Evolutionary conservation across 2,329 filamentous ascomycete genomes (phyloP).

Genomic region (Penicillium expansum): DNA sequence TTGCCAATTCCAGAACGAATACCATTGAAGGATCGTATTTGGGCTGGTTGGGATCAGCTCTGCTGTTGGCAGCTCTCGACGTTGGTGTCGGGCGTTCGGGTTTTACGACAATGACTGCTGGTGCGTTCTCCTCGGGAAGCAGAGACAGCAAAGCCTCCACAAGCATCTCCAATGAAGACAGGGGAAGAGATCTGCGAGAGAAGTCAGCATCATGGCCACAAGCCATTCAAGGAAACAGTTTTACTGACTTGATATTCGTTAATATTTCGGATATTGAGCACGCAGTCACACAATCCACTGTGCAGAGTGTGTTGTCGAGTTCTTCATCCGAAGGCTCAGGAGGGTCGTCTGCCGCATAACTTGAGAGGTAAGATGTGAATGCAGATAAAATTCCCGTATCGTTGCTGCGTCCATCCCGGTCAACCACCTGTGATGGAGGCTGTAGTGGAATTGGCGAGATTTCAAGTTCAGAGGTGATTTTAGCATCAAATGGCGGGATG

Average conservation of each 20-base stretch:
- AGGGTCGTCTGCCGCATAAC: slow-evolving; percentile 95
- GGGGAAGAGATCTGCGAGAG: slow-evolving; percentile 56
- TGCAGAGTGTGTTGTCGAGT: slow-evolving; percentile 89
- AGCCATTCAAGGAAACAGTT: neutral
- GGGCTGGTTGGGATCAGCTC: slow-evolving; percentile 54
- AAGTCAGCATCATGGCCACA: slow-evolving; percentile 14
- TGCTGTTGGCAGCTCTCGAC: slow-evolving; percentile 58
- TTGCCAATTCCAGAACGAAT: slow-evolving; percentile 89
- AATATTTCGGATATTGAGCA: slow-evolving; percentile 83
- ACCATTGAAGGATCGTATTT: slow-evolving; percentile 82
- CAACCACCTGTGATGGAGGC: slow-evolving; percentile 86
- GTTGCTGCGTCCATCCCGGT: slow-evolving; percentile 71
- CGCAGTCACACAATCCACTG: slow-evolving; percentile 88
- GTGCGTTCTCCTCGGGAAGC: slow-evolving; percentile 79
- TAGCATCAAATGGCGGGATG: slow-evolving; percentile 74
- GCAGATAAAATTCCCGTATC: slow-evolving; percentile 90
- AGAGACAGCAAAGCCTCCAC: slow-evolving; percentile 74
- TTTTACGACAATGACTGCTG: slow-evolving; percentile 84
- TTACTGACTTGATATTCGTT: slow-evolving; percentile 71
- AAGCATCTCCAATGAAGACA: slow-evolving; percentile 58
- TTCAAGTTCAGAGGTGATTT: slow-evolving; percentile 63
- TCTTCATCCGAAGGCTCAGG: slow-evolving; percentile 97
- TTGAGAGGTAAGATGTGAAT: slow-evolving; percentile 96
- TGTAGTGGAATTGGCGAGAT: slow-evolving; percentile 84
- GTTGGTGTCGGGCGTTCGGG: slow-evolving; percentile 70